Evolutionary conservation across 2,329 filamentous ascomycete genomes (phyloP).

Genomic region (Talaromyces sp.): DNA sequence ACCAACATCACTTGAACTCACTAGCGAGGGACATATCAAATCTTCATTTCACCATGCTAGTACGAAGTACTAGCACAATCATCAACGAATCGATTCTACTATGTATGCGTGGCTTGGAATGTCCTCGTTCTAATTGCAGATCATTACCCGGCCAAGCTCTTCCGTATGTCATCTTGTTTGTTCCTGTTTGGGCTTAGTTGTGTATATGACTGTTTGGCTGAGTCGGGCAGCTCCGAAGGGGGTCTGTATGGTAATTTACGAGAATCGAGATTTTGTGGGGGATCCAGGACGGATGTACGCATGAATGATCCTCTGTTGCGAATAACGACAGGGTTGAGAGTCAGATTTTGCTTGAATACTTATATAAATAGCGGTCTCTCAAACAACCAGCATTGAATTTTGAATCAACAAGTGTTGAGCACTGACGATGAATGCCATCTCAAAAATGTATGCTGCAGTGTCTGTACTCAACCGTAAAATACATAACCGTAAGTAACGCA

Average conservation of each 20-base stretch:
- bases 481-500: background rate
- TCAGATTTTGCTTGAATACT: background rate
- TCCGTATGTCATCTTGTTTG: background rate
- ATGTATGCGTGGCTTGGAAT: background rate
- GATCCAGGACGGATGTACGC: background rate
- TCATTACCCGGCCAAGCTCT: conserved; percentile 7
- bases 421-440: background rate
- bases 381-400: no score
- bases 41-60: background rate
- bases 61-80: background rate
- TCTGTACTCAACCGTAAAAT: background rate
- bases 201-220: background rate
- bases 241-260: background rate
- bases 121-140: conserved; percentile 12
- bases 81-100: background rate
- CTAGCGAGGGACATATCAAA: background rate
- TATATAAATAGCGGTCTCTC: background rate
- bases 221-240: background rate
- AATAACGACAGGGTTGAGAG: background rate
- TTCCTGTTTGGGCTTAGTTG: background rate
- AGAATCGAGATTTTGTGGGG: background rate
- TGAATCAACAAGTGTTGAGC: no score
- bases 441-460: background rate
- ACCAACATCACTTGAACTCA: background rate
- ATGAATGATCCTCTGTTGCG: background rate